Evolutionary conservation across 768 basidiomycete species (phyloP), one percentile per base, ranked within the genome.

Genomic region (Polyporus arcularius): DNA sequence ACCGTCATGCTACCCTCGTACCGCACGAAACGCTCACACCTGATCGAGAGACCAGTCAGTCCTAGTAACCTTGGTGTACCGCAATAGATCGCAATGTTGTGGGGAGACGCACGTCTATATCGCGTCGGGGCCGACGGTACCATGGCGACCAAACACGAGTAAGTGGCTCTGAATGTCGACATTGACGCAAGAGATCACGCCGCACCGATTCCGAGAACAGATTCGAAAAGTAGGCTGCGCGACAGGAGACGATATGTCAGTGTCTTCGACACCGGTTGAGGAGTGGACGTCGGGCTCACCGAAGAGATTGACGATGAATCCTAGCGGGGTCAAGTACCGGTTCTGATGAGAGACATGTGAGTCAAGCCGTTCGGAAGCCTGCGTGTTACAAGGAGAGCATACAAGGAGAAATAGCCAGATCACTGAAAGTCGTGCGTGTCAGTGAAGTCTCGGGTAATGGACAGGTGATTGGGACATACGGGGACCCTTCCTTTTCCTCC

Each of bases 261-360:
- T 8, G 26, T 28, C 21, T n/a, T 26, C 15, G 28, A 26, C 6
- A 28, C 14, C n/a, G 12, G 11, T 0, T 1, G 7, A 35, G 35
- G 6, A 35, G 18, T 30, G 48, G 50, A 51, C 14, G 8, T 4
- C 12, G 16, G 3, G 11, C 35, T 35, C 43, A 73, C 72, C 73
- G 31, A 60, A 71, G 0, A 86, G 66, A 59, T 87, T 86, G 47
- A 87, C 68, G 16, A 86, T 79, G 67, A 88, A 88, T 0, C 82
- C 84, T 2, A 87, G 71, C 0, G 86, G 86, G 0, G 83, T 86
- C 18, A 87, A 71, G 65, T 88, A 88, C 28, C 86, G 82, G 65
- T 87, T 88, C 85, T 88, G 53, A 38, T 41, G 15, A 41, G 28
- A 14, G 7, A 1, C 46, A 51, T n/a, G 48, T 26, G 21, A 48